Percentiles rank a stretch among this genome's conserved stretches.
Evolutionary conservation across 2,329 filamentous ascomycete species (phyloP).

Genomic region (Colletotrichum sansevieriae): DNA sequence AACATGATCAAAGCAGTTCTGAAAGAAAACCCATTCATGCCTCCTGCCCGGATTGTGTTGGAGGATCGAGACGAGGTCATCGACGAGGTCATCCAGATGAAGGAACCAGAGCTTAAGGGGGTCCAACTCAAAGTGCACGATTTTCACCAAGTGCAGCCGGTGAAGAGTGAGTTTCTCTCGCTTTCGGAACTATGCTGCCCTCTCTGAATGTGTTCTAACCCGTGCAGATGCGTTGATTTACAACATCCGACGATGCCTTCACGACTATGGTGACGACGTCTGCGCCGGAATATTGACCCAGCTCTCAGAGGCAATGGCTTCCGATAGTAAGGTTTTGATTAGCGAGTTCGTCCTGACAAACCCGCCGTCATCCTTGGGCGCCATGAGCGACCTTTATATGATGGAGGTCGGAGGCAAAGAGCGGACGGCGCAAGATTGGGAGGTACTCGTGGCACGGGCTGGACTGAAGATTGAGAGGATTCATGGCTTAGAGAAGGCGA

Average conservation of each 20-base stretch:
- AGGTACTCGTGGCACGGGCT: slow-evolving; percentile 43
- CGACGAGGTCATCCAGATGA: slow-evolving; percentile 14
- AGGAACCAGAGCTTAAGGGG: slow-evolving; percentile 5
- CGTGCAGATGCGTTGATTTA: slow-evolving; percentile 52
- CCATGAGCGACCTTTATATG: slow-evolving; percentile 49
- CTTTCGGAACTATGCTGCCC: neutral
- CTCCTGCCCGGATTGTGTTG: slow-evolving; percentile 30
- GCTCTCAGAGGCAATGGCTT: slow-evolving; percentile 48
- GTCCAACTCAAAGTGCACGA: slow-evolving; percentile 32
- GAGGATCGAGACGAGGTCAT: slow-evolving; percentile 44
- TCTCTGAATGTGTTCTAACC: slow-evolving; percentile 19
- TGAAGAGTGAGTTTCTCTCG: slow-evolving; percentile 32
- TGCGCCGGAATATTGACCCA: slow-evolving; percentile 49
- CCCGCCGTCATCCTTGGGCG: slow-evolving; percentile 44
- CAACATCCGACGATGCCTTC: slow-evolving; percentile 53
- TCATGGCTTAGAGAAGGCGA: slow-evolving; percentile 29
- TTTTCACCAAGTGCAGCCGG: slow-evolving; percentile 44
- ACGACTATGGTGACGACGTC: slow-evolving; percentile 53
- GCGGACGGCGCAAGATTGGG: slow-evolving; percentile 46
- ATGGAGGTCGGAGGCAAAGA: slow-evolving; percentile 51
- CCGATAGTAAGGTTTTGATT: slow-evolving; percentile 51
- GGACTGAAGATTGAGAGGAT: slow-evolving; percentile 48
- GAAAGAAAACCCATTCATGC: slow-evolving; percentile 32
- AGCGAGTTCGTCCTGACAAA: slow-evolving; percentile 48
- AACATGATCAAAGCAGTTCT: slow-evolving; percentile 44